Evolutionary conservation across 108 stramenopile species (phyloP).

Genomic region (Thalassiosira profunda): DNA sequence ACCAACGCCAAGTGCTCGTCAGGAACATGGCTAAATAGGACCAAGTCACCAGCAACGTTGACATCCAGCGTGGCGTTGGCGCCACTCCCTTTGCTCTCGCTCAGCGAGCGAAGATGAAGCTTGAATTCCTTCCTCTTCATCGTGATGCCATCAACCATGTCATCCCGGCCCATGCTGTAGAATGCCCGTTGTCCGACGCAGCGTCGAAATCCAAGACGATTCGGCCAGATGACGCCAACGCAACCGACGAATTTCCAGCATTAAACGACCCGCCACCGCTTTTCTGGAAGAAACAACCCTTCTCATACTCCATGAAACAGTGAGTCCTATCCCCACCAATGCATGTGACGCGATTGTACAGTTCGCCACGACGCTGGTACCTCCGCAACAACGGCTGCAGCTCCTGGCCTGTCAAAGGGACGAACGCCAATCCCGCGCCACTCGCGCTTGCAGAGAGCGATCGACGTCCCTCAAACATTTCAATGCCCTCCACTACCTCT

Average conservation of each 20-base stretch:
- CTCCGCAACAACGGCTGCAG: slow-evolving; percentile 16
- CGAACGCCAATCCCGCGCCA: slow-evolving; percentile 45
- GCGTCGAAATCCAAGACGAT: slow-evolving; percentile 71
- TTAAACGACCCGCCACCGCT: slow-evolving; percentile 33
- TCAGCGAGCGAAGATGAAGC: slow-evolving; percentile 35
- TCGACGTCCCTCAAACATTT: slow-evolving; percentile 60
- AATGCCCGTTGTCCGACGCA: slow-evolving; percentile 58
- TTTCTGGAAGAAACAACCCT: slow-evolving; percentile 62
- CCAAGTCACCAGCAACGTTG: slow-evolving; percentile 43
- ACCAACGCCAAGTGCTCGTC: slow-evolving; percentile 53
- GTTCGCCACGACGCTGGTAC: slow-evolving; percentile 50
- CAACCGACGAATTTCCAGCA: slow-evolving; percentile 28
- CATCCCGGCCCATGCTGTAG: slow-evolving; percentile 57
- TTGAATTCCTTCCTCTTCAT: slow-evolving; percentile 70
- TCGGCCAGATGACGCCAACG: slow-evolving; percentile 61
- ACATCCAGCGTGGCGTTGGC: too few species aligned
- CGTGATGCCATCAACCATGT: slow-evolving; percentile 66
- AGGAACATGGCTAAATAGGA: slow-evolving; percentile 61
- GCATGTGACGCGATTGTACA: slow-evolving; percentile 52
- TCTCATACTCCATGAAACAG: slow-evolving; percentile 63
- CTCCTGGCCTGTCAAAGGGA: slow-evolving; percentile 43
- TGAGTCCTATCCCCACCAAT: background rate
- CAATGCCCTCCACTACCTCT: slow-evolving; percentile 70
- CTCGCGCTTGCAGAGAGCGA: slow-evolving; percentile 10
- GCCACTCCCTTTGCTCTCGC: background rate